Base-by-base conservation (phyloP, 306 rosid genomes). In the Elaeagnus macrophylla region DNA sequence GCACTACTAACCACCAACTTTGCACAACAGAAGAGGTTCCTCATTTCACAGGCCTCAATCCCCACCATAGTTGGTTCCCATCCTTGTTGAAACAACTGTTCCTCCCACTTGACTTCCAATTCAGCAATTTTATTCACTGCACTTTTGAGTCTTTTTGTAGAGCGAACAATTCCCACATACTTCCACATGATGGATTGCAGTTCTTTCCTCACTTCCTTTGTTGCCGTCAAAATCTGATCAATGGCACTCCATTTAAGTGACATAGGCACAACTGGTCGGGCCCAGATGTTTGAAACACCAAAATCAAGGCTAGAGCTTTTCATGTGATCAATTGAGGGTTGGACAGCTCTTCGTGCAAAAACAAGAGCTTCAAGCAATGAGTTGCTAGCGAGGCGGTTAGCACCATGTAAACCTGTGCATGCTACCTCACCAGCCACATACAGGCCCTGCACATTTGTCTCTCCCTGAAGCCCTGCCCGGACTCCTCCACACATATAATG, bases 401-500 rank as follows among this genome's bases (percentile, higher is more conserved):
- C 97, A 48, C 97, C 97, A 46, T 91, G 96, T 79, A 91, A 65
- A 60, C 97, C 97, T 6, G 97, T 86, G 79, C 96, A 91, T 37
- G 97, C 97, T 37, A 86, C 95, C 81, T 91, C 96, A 37, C 97
- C 97, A 7, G 97, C 96, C 41, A 91, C 95, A 45, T 74, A 86
- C 51, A 91, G 72, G 48, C 96, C 96, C 42, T 13, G 62, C 9
- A 91, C 93, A 37, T 86, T 84, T 7, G 97, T 91, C 79, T 91
- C 94, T 39, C 94, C 97, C 39, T 80, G 79, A 50, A 91, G 97
- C 53, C 96, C 91, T 3, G 97, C 89, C 8, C 83, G 82, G 54
- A 86, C 96, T 51, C 96, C 97, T 44, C 97, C 97, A 56, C 97
- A 91, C 75, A 91, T 86, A 77, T 91, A 91, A 77, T 86, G 97